phyloP scores from a whole-genome alignment of 1,284 basidiomycete genomes.

The Boletellus deceptivus region DNA sequence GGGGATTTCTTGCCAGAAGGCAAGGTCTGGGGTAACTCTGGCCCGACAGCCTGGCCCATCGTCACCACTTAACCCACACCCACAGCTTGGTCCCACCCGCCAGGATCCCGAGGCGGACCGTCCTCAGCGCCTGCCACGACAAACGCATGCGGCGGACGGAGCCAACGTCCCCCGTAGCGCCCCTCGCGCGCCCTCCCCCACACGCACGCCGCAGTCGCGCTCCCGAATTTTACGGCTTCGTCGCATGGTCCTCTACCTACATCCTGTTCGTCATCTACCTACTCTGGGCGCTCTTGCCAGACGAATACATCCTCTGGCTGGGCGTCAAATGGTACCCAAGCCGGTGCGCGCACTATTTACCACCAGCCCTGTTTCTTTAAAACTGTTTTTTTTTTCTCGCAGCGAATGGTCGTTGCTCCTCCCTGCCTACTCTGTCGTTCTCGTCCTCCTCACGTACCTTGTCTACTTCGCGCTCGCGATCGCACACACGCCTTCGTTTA shows the following conservation, averaged over 20 bases:
- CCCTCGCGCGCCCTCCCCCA: conserved; percentile 51
- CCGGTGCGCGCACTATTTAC: conserved; percentile 48
- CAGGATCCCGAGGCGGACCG: conserved; percentile 22
- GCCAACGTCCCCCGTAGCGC: conserved; percentile 52
- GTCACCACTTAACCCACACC: neutral
- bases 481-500: conserved; percentile 67
- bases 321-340: conserved; percentile 88
- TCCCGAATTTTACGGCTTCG: conserved; percentile 86
- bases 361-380: neutral
- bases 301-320: conserved; percentile 54
- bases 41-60: conserved; percentile 12
- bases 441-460: conserved; percentile 76
- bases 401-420: conserved; percentile 84
- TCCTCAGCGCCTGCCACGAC: no score
- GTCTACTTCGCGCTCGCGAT: conserved; percentile 76
- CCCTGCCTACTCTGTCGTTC: conserved; percentile 76
- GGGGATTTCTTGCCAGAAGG: no score
- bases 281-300: conserved; percentile 61
- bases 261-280: conserved; percentile 70
- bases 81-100: no score
- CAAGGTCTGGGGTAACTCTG: no score
- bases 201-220: conserved; percentile 56
- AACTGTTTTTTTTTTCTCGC: neutral
- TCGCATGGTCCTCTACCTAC: conserved; percentile 77
- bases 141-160: conserved; percentile 13